These are phyloP conservation scores for Triticum dicoccoides DNA, from an alignment of 176 grass and related monocot genomes.

Conservation along the genomic window DNA sequence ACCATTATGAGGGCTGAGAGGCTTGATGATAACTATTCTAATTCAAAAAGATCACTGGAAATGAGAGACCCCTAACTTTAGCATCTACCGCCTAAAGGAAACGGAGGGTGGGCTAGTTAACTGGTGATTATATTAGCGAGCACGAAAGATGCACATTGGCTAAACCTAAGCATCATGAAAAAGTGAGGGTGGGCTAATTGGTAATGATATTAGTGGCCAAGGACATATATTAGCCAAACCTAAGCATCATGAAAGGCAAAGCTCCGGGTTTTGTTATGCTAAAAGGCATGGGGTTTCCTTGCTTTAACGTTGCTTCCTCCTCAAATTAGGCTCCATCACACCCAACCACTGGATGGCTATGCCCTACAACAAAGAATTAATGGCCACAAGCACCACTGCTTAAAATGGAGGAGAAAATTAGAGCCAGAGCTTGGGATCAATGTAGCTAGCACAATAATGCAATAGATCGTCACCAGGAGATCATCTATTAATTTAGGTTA, in stretches of 20 bases:
- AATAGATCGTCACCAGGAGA: neutral
- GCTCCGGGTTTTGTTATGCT: constrained; percentile 28
- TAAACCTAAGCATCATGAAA: constrained; percentile 38
- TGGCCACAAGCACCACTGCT: neutral
- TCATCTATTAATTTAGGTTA: neutral
- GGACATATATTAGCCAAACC: constrained; percentile 22
- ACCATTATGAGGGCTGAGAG: too few species aligned
- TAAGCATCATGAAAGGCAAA: constrained; percentile 38
- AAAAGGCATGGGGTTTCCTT: constrained; percentile 22
- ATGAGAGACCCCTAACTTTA: constrained; percentile 34
- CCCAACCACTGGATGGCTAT: constrained; percentile 10
- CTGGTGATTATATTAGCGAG: neutral
- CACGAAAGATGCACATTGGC: constrained; percentile 14
- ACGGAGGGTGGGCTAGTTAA: neutral
- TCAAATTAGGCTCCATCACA: constrained; percentile 33
- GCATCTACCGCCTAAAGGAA: constrained; percentile 26
- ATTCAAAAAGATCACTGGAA: constrained; percentile 20
- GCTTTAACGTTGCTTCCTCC: constrained; percentile 38
- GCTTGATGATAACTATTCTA: neutral
- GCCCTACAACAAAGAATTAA: neutral
- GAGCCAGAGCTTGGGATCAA: neutral
- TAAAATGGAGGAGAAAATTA: constrained; percentile 1
- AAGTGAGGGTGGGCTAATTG: neutral
- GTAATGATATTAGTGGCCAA: neutral
- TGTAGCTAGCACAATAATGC: constrained; percentile 1